Conservation (phyloP, 2,329 filamentous ascomycete species). For the Onygena corvina region DNA sequence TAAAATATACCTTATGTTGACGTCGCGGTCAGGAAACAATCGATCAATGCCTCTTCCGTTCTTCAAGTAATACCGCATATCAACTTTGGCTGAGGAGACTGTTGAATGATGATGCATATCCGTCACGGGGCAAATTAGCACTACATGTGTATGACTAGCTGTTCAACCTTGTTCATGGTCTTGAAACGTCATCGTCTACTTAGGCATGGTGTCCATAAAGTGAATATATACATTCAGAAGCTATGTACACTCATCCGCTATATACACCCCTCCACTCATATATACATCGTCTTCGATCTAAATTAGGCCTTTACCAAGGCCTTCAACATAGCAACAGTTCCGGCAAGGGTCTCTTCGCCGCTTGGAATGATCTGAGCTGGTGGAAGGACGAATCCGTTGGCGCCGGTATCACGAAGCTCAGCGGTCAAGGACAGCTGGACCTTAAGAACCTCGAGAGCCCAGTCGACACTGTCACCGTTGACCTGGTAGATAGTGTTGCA, state of each 20-base stretch:
- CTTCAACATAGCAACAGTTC: slow-evolving; percentile 17
- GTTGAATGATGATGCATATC: no score
- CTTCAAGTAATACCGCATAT: background rate
- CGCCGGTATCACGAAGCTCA: slow-evolving; percentile 40
- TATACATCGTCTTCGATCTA: background rate
- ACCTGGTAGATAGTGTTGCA: slow-evolving; percentile 52
- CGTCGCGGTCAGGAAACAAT: background rate
- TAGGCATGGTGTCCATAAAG: no score
- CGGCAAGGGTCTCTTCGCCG: slow-evolving; percentile 39
- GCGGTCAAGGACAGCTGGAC: slow-evolving; percentile 38
- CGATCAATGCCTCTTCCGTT: background rate
- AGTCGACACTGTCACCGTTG: slow-evolving; percentile 31
- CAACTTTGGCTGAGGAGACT: background rate
- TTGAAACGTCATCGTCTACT: no score
- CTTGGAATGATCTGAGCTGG: slow-evolving; percentile 38
- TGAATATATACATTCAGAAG: background rate
- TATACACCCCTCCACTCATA: background rate
- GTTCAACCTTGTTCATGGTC: no score
- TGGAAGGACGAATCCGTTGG: slow-evolving; percentile 40
- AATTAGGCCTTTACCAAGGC: background rate
- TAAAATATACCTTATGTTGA: slow-evolving; percentile 1
- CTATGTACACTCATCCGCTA: background rate
- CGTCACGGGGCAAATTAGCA: no score
- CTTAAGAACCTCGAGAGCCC: slow-evolving; percentile 33
- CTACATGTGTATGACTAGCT: no score